Base-by-base conservation (phyloP, 768 basidiomycete species). In the Stropharia rugosoannulata region DNA sequence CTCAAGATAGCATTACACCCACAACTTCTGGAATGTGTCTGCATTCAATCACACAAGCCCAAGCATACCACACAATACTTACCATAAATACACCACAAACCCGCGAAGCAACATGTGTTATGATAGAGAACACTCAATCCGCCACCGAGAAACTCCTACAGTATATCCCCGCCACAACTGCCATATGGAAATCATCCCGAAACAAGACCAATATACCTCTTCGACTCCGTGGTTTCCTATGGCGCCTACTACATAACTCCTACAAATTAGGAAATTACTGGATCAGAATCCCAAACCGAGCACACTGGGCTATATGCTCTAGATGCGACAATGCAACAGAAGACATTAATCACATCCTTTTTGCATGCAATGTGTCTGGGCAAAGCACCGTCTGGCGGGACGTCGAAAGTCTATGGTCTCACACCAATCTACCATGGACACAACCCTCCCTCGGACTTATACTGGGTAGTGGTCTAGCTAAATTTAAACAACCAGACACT, bases 371-470 rank as follows among this genome's bases (percentile, higher is more conserved):
- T 2, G 11, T 25, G 10, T 18, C 43, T 4, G 15, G 18, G 6
- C 43, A 44, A 18, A 19, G 1, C 7, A 22, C 19, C 16, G 19
- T 44, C 4, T 57, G 41, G 44, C 13, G 16, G 13, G 25, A 25
- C 6, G 37, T 37, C 7, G 18, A 49, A 58, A 6, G 16, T 10
- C 42, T 58, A 16, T 43, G 44, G 51, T 10, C 25, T 3, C 22
- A 47, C 22, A 2, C 27, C 15, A 29, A 36, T 1, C 22, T 52
- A 4, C 15, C 15, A 11, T 45, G 18, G 50, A n/a, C 4, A 49
- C 37, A 46, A 25, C 57, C 54, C 0, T 41, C 59, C 0, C 19
- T 65, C 1, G 67, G 65, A 2, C n/a, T 12, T 1, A 56, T 66
- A 5, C 45, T 64, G 3, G 63, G 59, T 0, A 57, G 59, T 25